Base-by-base conservation (phyloP, 202 grass and related monocot genomes). In the Bolboschoenoplectus hybrid region DNA sequence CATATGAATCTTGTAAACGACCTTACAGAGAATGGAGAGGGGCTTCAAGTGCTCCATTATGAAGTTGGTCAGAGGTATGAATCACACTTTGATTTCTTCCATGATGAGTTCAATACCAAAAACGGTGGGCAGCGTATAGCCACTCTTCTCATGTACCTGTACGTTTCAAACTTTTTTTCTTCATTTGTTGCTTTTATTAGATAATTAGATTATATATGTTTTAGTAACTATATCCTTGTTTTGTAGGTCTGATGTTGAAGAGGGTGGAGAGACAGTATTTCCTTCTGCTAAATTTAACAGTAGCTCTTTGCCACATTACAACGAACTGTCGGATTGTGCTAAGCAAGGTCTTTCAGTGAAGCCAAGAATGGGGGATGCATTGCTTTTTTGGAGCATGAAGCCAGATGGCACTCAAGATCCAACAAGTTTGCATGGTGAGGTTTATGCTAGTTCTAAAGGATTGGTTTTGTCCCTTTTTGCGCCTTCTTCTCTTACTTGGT, bases 61-160 rank as follows among this genome's bases (percentile, higher is more conserved):
- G 97, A 99, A 91, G 92, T 81, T 89, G 97, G 93, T 81, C 97
- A 99, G 88, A 96, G 94, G 75, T 99, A 99, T 32, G 93, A 97
- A 63, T 89, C 97, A 62, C 97, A 99, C 77, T 97, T 86, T 87
- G 93, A 99, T 91, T 99, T 91, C 87, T 99, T 99, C 60, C 86
- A 91, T 74, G 97, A 99, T 79, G 97, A 99, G 74, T 82, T 85
- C 85, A 99, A 97, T 82, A 94, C 89, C 26, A 92, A 94, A 89
- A 99, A 97, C 56, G 97, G 97, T 70, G 92, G 92, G 44, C 97
- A 99, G 91, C 92, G 97, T 49, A 90, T 91, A 89, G 93, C 97
- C 41, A 99, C 97, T 86, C 19, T 99, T 89, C 97, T 99, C 78
- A 99, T 99, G 97, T 99, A 97, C 83, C 93, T 99, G 93, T 99